phyloP scores from a whole-genome alignment of 225 moss, liverwort and hornwort species.

The Neckera pumila region DNA sequence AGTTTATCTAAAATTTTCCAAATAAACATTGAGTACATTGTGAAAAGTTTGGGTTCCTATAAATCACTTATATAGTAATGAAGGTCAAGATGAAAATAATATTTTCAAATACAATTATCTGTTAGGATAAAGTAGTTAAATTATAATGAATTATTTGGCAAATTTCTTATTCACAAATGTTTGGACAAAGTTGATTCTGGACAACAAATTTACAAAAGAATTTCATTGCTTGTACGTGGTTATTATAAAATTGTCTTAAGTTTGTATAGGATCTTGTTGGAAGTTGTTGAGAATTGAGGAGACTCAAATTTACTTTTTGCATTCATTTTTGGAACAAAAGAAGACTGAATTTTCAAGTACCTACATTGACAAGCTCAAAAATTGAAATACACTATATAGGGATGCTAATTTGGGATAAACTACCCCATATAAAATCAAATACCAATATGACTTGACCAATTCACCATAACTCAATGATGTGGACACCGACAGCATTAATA shows the following conservation, averaged over 20 bases:
- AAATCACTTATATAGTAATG: rapidly evolving
- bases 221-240: neutral
- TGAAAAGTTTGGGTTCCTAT: neutral
- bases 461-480: neutral
- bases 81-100: neutral
- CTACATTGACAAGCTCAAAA: neutral
- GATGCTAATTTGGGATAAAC: neutral
- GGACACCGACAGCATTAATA: neutral
- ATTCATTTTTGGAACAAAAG: neutral
- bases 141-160: neutral
- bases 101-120: neutral
- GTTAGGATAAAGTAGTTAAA: neutral
- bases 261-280: rapidly evolving
- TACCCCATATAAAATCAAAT: neutral
- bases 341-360: rapidly evolving
- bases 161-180: rapidly evolving
- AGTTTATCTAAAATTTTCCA: neutral
- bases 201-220: rapidly evolving
- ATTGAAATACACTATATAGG: neutral
- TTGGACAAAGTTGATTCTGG: rapidly evolving
- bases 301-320: neutral
- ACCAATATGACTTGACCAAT: neutral
- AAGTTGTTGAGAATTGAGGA: neutral
- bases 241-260: neutral
- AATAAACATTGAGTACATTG: rapidly evolving